Conservation (phyloP, 139 green algal genomes). For the Chlorella ohadii region DNA sequence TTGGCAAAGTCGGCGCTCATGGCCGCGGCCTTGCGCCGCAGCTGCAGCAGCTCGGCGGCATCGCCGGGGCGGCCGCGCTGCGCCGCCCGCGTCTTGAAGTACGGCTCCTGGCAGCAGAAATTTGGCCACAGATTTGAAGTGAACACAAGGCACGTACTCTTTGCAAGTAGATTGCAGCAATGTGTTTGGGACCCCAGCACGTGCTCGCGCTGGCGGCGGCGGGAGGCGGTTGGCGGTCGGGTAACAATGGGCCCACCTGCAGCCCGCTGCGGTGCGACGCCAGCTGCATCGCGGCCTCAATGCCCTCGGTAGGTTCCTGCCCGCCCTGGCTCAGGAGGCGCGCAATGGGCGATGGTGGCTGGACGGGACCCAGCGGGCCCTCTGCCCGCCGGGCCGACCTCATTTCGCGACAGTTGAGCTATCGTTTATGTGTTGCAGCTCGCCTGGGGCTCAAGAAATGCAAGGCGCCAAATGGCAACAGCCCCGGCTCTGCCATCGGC, state of each 20-base stretch:
- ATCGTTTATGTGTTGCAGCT: too few relatives aligned
- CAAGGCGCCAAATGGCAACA: too few relatives aligned
- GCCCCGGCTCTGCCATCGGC: too few relatives aligned
- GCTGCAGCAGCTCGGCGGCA: conserved; percentile 2
- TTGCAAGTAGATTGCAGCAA: too few relatives aligned
- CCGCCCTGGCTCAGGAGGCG: background rate
- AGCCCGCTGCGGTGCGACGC: background rate
- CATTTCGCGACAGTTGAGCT: too few relatives aligned
- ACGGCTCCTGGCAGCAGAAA: conserved; percentile 12
- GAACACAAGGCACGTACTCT: too few relatives aligned
- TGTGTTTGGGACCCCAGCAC: too few relatives aligned
- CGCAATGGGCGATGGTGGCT: background rate
- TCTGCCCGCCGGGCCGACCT: too few relatives aligned
- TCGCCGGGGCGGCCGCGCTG: background rate
- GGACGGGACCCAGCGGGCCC: too few relatives aligned
- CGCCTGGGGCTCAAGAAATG: too few relatives aligned
- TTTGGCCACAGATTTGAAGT: too few relatives aligned
- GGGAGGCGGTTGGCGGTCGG: background rate
- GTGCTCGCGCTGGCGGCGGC: background rate
- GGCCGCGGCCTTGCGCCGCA: background rate
- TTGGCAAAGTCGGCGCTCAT: conserved; percentile 15
- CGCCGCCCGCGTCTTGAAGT: background rate
- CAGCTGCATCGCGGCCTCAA: background rate
- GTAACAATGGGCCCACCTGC: background rate
- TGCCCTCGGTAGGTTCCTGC: background rate